These are phyloP conservation scores for Metschnikowia amazonensis DNA, from an alignment of 805 yeast genomes.

Conservation along the genomic window DNA sequence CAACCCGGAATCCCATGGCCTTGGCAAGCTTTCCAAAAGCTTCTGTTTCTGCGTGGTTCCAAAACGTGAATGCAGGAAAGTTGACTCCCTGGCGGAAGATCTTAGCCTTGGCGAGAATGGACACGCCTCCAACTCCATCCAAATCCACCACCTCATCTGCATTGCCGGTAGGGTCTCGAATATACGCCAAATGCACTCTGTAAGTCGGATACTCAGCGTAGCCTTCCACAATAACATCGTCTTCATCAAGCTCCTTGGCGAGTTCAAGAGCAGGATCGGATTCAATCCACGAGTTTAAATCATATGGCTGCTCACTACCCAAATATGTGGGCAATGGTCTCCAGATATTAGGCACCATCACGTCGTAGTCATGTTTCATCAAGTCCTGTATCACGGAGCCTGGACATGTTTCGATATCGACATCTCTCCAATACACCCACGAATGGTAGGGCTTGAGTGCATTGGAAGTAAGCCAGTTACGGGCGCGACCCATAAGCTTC, in stretches of 20 bases:
- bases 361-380: conserved; percentile 67
- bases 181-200: conserved; percentile 77
- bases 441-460: conserved; percentile 81
- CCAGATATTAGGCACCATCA: conserved; percentile 90
- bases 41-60: conserved; percentile 85
- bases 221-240: conserved; percentile 85
- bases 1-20: conserved; percentile 74
- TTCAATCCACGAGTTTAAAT: conserved; percentile 95
- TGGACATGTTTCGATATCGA: conserved; percentile 78
- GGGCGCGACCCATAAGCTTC: conserved; percentile 80
- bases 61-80: conserved; percentile 80
- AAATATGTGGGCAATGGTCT: conserved; percentile 91
- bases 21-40: conserved; percentile 82
- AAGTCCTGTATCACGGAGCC: conserved; percentile 69
- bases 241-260: conserved; percentile 64
- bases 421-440: conserved; percentile 92
- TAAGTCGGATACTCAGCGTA: conserved; percentile 84
- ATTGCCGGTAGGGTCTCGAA: conserved; percentile 58
- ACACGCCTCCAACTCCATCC: conserved; percentile 88
- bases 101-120: conserved; percentile 69
- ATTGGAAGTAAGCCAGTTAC: conserved; percentile 75
- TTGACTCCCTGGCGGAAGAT: conserved; percentile 76
- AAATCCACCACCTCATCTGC: conserved; percentile 61
- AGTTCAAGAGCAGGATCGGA: conserved; percentile 68
- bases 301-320: conserved; percentile 91